Evolutionary conservation across 225 moss, liverwort and hornwort genomes (phyloP).

Genomic region (Sphagnum contortum): DNA sequence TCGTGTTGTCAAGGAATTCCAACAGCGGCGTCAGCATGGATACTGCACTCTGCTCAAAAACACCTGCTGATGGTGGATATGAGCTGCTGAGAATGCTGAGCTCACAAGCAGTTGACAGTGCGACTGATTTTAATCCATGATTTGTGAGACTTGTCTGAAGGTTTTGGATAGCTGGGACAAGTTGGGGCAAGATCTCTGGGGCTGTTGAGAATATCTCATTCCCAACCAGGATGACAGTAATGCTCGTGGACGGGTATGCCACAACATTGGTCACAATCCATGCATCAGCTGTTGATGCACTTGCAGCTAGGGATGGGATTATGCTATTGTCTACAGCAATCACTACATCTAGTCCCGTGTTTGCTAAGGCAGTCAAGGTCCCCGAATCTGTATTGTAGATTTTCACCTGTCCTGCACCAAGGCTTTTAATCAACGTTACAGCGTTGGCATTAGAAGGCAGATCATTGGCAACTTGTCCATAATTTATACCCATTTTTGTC

Average conservation of each 20-base stretch:
- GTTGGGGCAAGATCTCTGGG: slow-evolving; percentile 27
- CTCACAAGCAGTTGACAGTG: slow-evolving; percentile 38
- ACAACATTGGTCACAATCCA: slow-evolving; percentile 36
- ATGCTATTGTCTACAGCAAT: slow-evolving; percentile 33
- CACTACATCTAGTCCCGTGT: slow-evolving; percentile 27
- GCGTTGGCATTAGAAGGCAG: slow-evolving; percentile 19
- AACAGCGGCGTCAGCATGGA: slow-evolving; percentile 39
- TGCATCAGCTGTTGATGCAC: slow-evolving; percentile 16
- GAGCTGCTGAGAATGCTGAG: slow-evolving; percentile 24
- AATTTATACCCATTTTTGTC: slow-evolving; percentile 30
- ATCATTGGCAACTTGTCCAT: slow-evolving; percentile 29
- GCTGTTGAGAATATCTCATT: slow-evolving; percentile 31
- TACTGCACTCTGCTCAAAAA: slow-evolving; percentile 23
- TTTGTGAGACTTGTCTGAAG: slow-evolving; percentile 19
- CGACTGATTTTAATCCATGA: slow-evolving; percentile 18
- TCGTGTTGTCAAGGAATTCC: slow-evolving; percentile 21
- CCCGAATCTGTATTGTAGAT: slow-evolving; percentile 43
- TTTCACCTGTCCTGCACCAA: slow-evolving; percentile 33
- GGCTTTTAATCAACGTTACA: slow-evolving; percentile 13
- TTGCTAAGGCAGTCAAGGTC: slow-evolving; percentile 35
- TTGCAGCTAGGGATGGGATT: slow-evolving; percentile 9
- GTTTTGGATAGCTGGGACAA: slow-evolving; percentile 45
- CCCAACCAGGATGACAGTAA: slow-evolving; percentile 35
- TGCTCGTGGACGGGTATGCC: slow-evolving; percentile 41
- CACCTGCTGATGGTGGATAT: slow-evolving; percentile 33